Percentiles rank a stretch among this genome's conserved stretches.
phyloP scores from a whole-genome alignment of 345 rosid genomes.

The Linum lewisii region DNA sequence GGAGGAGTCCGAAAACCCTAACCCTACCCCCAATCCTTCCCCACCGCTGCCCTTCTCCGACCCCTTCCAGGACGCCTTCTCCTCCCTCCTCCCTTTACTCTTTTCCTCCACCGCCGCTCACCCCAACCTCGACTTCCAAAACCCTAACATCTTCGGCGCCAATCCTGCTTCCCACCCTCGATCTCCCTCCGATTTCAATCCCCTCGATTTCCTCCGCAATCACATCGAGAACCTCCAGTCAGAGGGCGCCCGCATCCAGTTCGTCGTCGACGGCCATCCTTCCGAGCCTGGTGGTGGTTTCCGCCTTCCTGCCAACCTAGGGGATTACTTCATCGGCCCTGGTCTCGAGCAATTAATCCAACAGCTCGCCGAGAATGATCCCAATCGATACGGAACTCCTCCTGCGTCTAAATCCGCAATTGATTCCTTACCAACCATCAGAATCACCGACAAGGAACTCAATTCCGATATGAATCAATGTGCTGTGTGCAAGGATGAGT shows the following conservation, averaged over 20 bases:
- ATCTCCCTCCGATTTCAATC: conserved; percentile 21
- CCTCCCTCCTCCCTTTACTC: conserved; percentile 20
- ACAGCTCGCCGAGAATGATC: conserved; percentile 44
- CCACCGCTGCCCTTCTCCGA: conserved; percentile 5
- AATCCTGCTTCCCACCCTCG: background rate
- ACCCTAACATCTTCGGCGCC: conserved; percentile 13
- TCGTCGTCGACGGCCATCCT: conserved; percentile 30
- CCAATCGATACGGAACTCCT: conserved; percentile 36
- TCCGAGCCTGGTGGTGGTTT: conserved; percentile 15
- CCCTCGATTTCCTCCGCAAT: conserved; percentile 26
- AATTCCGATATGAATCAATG: conserved; percentile 44
- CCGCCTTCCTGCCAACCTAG: conserved; percentile 25
- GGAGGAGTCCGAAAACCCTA: conserved; percentile 32
- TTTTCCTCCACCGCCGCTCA: conserved; percentile 15
- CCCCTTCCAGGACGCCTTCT: conserved; percentile 3
- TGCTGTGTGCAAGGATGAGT: conserved; percentile 39
- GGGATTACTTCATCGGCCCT: conserved; percentile 39
- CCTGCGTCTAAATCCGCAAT: conserved; percentile 36
- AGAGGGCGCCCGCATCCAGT: conserved; percentile 35
- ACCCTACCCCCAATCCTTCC: conserved; percentile 7
- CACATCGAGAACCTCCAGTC: conserved; percentile 27
- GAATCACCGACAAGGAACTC: conserved; percentile 17
- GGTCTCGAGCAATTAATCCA: conserved; percentile 42
- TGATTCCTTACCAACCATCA: conserved; percentile 25
- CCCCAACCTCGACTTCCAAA: conserved; percentile 13